phyloP scores from a whole-genome alignment of 164 flowering plant genomes.

The Vitis riparia region DNA sequence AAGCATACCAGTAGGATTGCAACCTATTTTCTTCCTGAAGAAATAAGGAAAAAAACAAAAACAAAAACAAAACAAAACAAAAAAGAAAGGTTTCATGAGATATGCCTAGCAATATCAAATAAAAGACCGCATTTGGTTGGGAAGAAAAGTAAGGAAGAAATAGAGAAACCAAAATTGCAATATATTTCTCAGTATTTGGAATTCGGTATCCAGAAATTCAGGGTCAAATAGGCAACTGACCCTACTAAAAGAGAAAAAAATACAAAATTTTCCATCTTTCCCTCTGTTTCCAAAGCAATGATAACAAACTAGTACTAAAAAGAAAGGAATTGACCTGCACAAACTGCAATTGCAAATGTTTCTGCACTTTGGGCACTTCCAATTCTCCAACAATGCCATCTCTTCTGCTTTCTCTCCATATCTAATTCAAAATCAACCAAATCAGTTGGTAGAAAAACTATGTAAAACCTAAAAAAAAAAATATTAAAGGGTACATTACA shows the following conservation, averaged over 20 bases:
- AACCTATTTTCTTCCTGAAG: conserved; percentile 79
- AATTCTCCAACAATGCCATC: conserved; percentile 36
- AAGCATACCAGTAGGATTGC: conserved; percentile 75
- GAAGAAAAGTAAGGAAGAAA: neutral
- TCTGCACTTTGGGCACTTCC: conserved; percentile 90
- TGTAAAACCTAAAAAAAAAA: neutral
- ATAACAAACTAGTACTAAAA: too few relatives aligned
- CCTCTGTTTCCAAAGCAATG: too few relatives aligned
- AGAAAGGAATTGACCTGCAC: conserved; percentile 53
- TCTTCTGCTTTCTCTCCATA: conserved; percentile 88
- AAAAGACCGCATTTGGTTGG: neutral
- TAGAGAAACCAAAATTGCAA: neutral
- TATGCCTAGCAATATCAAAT: neutral
- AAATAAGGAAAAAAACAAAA: neutral
- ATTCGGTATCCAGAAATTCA: too few relatives aligned
- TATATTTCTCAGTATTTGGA: conserved; percentile 15
- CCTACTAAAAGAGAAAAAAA: too few relatives aligned
- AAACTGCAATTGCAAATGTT: conserved; percentile 87
- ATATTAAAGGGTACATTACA: neutral
- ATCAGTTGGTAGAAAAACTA: neutral
- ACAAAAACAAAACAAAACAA: neutral
- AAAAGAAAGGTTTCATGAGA: neutral
- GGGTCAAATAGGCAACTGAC: too few relatives aligned
- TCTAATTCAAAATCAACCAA: conserved; percentile 30
- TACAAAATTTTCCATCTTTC: too few relatives aligned